These are phyloP conservation scores for Cardamine occulta DNA, from an alignment of 345 rosid genomes.

Conservation along the genomic window DNA sequence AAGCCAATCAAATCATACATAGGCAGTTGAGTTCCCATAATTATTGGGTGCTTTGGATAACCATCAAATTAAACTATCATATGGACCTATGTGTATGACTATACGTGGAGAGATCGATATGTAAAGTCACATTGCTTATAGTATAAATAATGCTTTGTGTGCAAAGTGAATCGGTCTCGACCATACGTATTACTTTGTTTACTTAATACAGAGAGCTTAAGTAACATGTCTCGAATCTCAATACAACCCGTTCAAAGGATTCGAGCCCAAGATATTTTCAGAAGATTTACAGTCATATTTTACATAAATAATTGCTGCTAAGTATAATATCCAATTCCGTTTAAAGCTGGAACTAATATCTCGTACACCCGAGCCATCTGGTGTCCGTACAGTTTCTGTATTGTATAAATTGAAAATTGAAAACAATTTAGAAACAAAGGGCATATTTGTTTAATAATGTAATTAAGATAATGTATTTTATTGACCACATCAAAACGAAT, in stretches of 20 bases:
- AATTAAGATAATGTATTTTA: background rate
- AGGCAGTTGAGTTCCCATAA: constrained; percentile 25
- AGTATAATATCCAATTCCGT: constrained; percentile 25
- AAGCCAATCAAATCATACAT: constrained; percentile 37
- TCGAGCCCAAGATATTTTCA: constrained; percentile 36
- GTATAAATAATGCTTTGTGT: constrained; percentile 10
- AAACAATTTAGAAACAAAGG: background rate
- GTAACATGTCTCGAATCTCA: constrained; percentile 34
- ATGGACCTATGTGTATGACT: constrained; percentile 28
- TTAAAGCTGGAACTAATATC: constrained; percentile 11
- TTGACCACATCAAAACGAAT: background rate
- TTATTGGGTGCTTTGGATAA: constrained; percentile 41
- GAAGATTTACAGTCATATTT: constrained; percentile 30
- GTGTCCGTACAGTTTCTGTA: constrained; percentile 16
- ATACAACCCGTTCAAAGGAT: constrained; percentile 19
- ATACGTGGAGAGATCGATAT: constrained; percentile 21
- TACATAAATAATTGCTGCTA: background rate
- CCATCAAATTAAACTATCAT: constrained; percentile 34
- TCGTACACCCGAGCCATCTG: background rate
- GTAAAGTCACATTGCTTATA: constrained; percentile 15
- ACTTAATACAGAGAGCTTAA: background rate
- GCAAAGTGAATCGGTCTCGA: background rate
- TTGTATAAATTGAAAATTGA: background rate
- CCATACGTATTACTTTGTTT: constrained; percentile 2
- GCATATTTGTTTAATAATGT: background rate